A percentile compares a stretch with the other conserved stretches of the same genome.
Conservation (phyloP, 805 yeast genomes). For the Lachancea mirantina region DNA sequence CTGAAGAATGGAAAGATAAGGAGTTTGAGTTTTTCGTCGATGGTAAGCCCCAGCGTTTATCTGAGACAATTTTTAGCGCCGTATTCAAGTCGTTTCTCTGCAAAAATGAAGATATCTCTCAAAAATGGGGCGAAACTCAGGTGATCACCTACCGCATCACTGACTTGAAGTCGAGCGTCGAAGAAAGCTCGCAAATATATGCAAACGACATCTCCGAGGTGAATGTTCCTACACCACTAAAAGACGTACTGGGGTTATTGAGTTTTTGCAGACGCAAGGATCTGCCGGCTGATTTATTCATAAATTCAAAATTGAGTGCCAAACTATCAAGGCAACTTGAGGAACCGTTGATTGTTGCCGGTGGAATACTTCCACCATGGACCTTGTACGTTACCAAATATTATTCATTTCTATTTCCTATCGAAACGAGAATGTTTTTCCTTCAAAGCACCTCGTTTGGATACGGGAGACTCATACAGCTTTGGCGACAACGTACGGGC, state of each 20-base stretch:
- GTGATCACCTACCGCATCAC: conserved; percentile 41
- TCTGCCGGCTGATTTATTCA: conserved; percentile 37
- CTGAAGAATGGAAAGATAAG: conserved; percentile 30
- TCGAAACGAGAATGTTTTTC: conserved; percentile 70
- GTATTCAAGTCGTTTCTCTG: conserved; percentile 42
- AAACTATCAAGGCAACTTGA: conserved; percentile 82
- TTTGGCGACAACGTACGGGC: conserved; percentile 57
- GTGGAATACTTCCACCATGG: conserved; percentile 86
- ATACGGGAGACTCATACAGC: conserved; percentile 69
- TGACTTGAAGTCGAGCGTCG: conserved; percentile 23
- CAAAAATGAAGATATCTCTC: conserved; percentile 33
- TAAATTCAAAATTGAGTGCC: conserved; percentile 77
- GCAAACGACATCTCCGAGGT: conserved; percentile 7
- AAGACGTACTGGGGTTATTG: conserved; percentile 41
- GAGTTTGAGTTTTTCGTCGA: conserved; percentile 54
- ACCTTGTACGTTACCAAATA: conserved; percentile 61
- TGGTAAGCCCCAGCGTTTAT: conserved; percentile 52
- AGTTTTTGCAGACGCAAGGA: conserved; percentile 41
- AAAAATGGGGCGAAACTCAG: conserved; percentile 53
- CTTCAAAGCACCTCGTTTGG: conserved; percentile 88
- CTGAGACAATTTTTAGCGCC: conserved; percentile 72
- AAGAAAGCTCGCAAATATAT: conserved; percentile 24
- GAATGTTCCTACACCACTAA: conserved; percentile 12
- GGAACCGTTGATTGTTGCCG: conserved; percentile 80
- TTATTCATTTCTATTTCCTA: conserved; percentile 77